phyloP scores from a whole-genome alignment of 768 basidiomycete genomes.

The Clavaria fumosa region DNA sequence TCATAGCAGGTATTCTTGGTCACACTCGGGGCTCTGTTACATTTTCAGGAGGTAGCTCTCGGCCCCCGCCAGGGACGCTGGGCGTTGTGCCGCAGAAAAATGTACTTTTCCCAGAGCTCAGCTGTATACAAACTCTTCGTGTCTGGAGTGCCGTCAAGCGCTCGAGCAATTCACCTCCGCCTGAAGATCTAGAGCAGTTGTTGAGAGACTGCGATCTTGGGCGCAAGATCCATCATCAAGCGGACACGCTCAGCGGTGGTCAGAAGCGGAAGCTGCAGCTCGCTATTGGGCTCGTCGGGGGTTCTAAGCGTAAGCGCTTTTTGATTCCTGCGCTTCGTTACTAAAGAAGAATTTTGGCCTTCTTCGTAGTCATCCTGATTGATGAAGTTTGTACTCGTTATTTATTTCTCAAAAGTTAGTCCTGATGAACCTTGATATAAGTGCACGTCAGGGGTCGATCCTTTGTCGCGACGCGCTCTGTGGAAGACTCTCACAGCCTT shows the following conservation, averaged over 20 bases:
- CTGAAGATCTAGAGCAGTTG: conserved; percentile 49
- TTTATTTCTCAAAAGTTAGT: neutral
- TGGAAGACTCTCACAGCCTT: conserved; percentile 63
- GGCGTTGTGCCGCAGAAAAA: conserved; percentile 79
- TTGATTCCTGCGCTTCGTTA: conserved; percentile 2
- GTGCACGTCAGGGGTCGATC: conserved; percentile 73
- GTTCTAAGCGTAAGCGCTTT: conserved; percentile 42
- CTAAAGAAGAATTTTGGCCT: conserved; percentile 10
- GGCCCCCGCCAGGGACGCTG: conserved; percentile 46
- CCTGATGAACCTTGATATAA: conserved; percentile 6
- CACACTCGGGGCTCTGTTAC: conserved; percentile 42
- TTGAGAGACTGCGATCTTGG: conserved; percentile 58
- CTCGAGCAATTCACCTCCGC: conserved; percentile 26
- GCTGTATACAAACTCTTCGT: conserved; percentile 55
- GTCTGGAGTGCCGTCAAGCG: conserved; percentile 64
- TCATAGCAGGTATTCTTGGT: conserved; percentile 47
- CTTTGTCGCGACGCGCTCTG: conserved; percentile 58
- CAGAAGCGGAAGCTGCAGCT: conserved; percentile 75
- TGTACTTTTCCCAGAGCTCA: conserved; percentile 62
- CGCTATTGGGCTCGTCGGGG: conserved; percentile 67
- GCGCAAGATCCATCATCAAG: conserved; percentile 52
- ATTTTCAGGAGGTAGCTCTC: conserved; percentile 35
- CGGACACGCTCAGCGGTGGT: conserved; percentile 55
- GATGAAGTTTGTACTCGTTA: conserved; percentile 26
- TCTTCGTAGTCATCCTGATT: conserved; percentile 36